Conservation (phyloP, 1,284 basidiomycete genomes). For the Mycena citricolor region DNA sequence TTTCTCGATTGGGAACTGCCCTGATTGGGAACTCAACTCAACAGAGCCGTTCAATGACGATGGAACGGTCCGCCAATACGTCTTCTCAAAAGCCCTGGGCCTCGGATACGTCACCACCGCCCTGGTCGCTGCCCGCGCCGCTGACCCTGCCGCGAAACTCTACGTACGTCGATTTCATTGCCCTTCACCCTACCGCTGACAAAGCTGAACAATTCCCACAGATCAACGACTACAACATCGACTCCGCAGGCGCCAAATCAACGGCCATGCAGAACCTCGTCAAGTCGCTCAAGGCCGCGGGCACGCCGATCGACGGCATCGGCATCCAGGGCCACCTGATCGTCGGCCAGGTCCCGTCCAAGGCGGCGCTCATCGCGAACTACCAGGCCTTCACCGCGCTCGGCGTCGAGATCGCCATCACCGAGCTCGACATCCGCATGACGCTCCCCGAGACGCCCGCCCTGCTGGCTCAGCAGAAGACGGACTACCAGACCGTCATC, state of each 20-base stretch:
- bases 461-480: conserved; percentile 49
- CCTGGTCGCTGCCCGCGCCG: conserved; percentile 40
- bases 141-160: conserved; percentile 43
- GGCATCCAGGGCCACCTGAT: conserved; percentile 57
- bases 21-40: neutral
- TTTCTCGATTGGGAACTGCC: conserved; percentile 27
- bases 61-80: conserved; percentile 46
- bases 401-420: conserved; percentile 59
- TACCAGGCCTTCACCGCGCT: conserved; percentile 48
- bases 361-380: conserved; percentile 40
- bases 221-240: conserved; percentile 64
- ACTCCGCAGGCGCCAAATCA: conserved; percentile 49
- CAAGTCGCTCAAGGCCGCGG: conserved; percentile 41
- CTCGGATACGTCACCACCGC: conserved; percentile 39
- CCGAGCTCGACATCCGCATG: conserved; percentile 62
- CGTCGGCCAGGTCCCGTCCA: conserved; percentile 46
- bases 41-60: conserved; percentile 59
- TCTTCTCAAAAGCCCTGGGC: conserved; percentile 38
- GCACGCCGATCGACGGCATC: conserved; percentile 57
- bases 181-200: conserved; percentile 4
- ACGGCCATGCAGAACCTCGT: conserved; percentile 53
- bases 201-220: conserved; percentile 25
- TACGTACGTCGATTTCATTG: conserved; percentile 31
- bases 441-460: conserved; percentile 48
- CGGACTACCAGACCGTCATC: conserved; percentile 55